A percentile compares a stretch with the other conserved stretches of the same genome.
Evolutionary conservation across 306 rosid species (phyloP).

Genomic region (Abrus precatorius): DNA sequence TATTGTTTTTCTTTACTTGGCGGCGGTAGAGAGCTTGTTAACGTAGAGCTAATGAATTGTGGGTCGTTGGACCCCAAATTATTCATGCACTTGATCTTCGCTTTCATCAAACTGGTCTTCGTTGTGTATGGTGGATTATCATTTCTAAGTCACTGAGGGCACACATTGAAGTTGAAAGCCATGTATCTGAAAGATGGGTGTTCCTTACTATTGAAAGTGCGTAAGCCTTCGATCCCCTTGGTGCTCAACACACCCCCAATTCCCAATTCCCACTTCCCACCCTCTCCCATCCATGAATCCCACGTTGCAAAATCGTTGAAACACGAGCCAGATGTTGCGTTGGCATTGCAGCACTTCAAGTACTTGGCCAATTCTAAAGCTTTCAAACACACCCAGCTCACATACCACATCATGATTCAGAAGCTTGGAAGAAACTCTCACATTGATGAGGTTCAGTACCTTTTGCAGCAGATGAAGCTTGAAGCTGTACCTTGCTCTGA

Average conservation of each 20-base stretch:
- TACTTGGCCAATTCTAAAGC: conserved; percentile 63
- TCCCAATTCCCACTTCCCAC: conserved; percentile 50
- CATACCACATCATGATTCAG: conserved; percentile 75
- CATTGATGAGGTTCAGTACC: conserved; percentile 73
- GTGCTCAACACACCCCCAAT: conserved; percentile 66
- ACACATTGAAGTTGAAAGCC: background rate
- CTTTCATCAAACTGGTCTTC: too few relatives aligned
- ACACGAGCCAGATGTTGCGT: conserved; percentile 48
- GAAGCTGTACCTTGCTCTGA: conserved; percentile 73
- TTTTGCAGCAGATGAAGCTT: conserved; percentile 86
- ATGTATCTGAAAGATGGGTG: conserved; percentile 81
- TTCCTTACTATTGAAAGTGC: conserved; percentile 68
- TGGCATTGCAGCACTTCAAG: conserved; percentile 71
- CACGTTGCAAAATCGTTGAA: conserved; percentile 60
- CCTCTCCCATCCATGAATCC: conserved; percentile 55
- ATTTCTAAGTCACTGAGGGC: too few relatives aligned
- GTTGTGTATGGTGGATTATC: too few relatives aligned
- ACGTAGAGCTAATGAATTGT: too few relatives aligned
- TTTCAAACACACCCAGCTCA: conserved; percentile 79
- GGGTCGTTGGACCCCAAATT: too few relatives aligned
- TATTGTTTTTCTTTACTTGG: too few relatives aligned
- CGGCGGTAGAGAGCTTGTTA: too few relatives aligned
- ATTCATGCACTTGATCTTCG: too few relatives aligned
- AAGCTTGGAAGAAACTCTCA: conserved; percentile 66
- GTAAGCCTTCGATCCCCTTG: conserved; percentile 71